These are phyloP conservation scores for Aschersonia sp. DNA, from an alignment of 2,329 filamentous ascomycete genomes.

Conservation along the genomic window DNA sequence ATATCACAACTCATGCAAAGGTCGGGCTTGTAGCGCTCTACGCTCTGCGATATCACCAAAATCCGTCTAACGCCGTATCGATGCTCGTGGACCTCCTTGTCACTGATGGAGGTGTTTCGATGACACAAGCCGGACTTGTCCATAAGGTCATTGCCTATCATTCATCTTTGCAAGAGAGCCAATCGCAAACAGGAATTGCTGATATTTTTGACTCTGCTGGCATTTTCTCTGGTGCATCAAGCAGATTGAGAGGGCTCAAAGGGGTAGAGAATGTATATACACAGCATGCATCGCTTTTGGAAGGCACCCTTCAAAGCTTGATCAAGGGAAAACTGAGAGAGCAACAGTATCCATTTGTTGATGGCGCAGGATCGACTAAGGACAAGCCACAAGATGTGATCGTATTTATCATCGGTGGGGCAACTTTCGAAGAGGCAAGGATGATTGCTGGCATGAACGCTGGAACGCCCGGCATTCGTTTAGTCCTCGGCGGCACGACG, in stretches of 20 bases:
- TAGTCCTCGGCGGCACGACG: constrained; percentile 78
- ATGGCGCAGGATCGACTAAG: constrained; percentile 69
- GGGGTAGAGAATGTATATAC: constrained; percentile 99
- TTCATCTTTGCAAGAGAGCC: constrained; percentile 66
- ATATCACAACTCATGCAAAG: constrained; percentile 69
- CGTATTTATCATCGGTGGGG: constrained; percentile 84
- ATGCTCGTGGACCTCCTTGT: constrained; percentile 76
- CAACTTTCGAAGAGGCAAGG: constrained; percentile 94
- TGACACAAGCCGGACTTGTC: constrained; percentile 64
- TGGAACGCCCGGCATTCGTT: constrained; percentile 70
- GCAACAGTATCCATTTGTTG: constrained; percentile 83
- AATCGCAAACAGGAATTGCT: constrained; percentile 63
- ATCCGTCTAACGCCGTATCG: constrained; percentile 68
- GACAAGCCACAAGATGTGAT: constrained; percentile 97
- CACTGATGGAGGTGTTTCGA: constrained; percentile 67
- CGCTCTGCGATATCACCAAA: constrained; percentile 78
- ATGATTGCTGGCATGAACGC: constrained; percentile 92
- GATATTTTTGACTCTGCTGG: constrained; percentile 86
- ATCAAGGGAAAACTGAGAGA: constrained; percentile 84
- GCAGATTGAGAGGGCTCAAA: constrained; percentile 85
- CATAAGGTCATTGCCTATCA: constrained; percentile 75
- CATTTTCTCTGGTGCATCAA: constrained; percentile 79
- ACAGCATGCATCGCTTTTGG: constrained; percentile 81
- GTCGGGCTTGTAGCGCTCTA: constrained; percentile 87
- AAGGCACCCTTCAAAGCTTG: constrained; percentile 77